Evolutionary conservation across 371 early-diverging fungal genomes (phyloP).

Genomic region (Umbelopsis sp.): DNA sequence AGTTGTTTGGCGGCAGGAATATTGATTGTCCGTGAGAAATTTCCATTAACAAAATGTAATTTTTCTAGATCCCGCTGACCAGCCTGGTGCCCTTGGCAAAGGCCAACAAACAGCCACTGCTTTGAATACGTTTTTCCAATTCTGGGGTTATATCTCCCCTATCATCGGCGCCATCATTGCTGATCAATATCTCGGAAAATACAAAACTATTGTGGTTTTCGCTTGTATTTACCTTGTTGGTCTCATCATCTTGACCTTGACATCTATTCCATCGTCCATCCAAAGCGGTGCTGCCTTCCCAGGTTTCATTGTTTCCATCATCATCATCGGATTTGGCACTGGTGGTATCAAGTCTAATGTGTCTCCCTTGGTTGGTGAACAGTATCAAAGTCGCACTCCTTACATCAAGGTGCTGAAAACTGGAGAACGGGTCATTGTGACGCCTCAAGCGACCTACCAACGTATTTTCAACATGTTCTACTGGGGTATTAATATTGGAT

Average conservation of each 20-base stretch:
- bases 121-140: slow-evolving; percentile 77
- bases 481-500: slow-evolving; percentile 65
- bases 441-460: slow-evolving; percentile 36
- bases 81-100: slow-evolving; percentile 50
- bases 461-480: slow-evolving; percentile 41
- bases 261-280: slow-evolving; percentile 62
- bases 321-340: slow-evolving; percentile 71
- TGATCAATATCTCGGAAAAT: slow-evolving; percentile 86
- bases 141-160: slow-evolving; percentile 80
- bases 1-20: slow-evolving; percentile 21
- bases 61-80: slow-evolving; percentile 41
- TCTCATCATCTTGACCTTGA: slow-evolving; percentile 63
- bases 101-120: slow-evolving; percentile 64
- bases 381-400: slow-evolving; percentile 37
- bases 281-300: slow-evolving; percentile 59
- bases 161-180: slow-evolving; percentile 84
- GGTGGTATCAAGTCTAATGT: slow-evolving; percentile 56
- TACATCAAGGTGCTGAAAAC: slow-evolving; percentile 31
- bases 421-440: slow-evolving; percentile 35
- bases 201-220: slow-evolving; percentile 77
- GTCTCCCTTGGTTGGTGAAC: slow-evolving; percentile 53
- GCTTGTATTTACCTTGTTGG: slow-evolving; percentile 74
- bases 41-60: slow-evolving; percentile 12
- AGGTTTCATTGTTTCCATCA: slow-evolving; percentile 64
- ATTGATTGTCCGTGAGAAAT: not conserved